phyloP scores from a whole-genome alignment of 1,284 basidiomycete species.

The Ustilago tritici region DNA sequence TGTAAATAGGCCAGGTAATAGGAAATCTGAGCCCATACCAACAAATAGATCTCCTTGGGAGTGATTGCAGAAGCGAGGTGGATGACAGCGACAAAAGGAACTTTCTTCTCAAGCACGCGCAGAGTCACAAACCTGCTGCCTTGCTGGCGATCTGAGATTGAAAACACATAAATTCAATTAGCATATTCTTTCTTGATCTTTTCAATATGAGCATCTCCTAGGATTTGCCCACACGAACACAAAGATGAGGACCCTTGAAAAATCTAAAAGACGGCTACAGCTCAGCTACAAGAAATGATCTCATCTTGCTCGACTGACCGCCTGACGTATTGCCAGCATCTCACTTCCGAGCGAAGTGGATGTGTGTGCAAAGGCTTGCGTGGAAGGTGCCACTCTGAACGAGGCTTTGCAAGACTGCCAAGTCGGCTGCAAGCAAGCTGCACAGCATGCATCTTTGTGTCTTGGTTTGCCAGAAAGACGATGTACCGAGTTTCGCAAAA shows the following conservation, averaged over 20 bases:
- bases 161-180: not conserved
- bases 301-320: too few relatives aligned
- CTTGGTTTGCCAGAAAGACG: not conserved
- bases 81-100: slow-evolving; percentile 11
- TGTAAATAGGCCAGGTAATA: slow-evolving; percentile 10
- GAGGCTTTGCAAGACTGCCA: slow-evolving; percentile 6
- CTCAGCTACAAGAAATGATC: not conserved
- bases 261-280: not conserved
- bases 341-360: too few relatives aligned
- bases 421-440: slow-evolving; percentile 22
- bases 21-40: slow-evolving; percentile 1
- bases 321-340: too few relatives aligned
- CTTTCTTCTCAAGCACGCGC: slow-evolving; percentile 8
- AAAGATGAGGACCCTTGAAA: not conserved
- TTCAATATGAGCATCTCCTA: too few relatives aligned
- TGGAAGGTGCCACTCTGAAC: not conserved
- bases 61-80: slow-evolving; percentile 6
- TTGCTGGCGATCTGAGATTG: slow-evolving; percentile 8
- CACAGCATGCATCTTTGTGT: slow-evolving; percentile 22
- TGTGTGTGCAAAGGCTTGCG: not conserved
- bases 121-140: not conserved
- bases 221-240: not conserved
- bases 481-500: not conserved
- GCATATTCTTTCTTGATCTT: too few relatives aligned
- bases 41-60: not conserved